These are phyloP conservation scores for Chlamydomonas reinhardtii DNA, from an alignment of 163 green algal species.

Conservation along the genomic window DNA sequence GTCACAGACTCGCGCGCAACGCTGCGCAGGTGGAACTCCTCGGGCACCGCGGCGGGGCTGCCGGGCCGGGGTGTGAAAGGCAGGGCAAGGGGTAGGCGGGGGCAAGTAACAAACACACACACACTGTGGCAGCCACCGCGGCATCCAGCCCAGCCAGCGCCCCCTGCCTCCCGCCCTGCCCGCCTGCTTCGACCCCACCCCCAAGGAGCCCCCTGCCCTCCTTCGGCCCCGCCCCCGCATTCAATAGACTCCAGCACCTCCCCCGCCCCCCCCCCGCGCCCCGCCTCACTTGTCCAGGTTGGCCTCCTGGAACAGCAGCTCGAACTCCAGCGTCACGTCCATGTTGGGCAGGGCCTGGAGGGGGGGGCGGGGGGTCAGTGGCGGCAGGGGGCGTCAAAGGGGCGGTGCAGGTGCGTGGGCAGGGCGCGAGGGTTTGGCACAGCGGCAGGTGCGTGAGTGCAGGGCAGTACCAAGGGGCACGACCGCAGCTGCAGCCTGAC, in stretches of 20 bases:
- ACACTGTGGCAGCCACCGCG: too few species aligned
- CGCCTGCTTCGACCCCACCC: too few species aligned
- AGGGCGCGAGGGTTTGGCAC: too few species aligned
- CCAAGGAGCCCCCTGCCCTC: too few species aligned
- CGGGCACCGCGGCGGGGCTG: conserved; percentile 18
- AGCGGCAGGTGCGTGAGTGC: too few species aligned
- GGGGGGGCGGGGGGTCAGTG: not conserved
- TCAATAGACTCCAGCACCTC: too few species aligned
- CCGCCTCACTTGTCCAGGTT: conserved; percentile 15
- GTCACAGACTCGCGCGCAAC: conserved; percentile 11
- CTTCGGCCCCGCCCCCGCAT: too few species aligned
- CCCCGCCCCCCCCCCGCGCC: not conserved
- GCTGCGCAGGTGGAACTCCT: conserved; percentile 16
- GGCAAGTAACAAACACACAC: too few species aligned
- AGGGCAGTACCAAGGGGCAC: too few species aligned
- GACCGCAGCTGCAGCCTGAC: too few species aligned
- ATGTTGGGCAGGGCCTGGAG: not conserved
- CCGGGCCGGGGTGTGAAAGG: not conserved
- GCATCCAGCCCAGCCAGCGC: too few species aligned
- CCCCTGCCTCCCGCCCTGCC: too few species aligned
- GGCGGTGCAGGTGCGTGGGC: not conserved
- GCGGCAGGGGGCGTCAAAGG: not conserved
- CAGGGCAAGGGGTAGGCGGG: not conserved
- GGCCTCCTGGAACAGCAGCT: conserved; percentile 40
- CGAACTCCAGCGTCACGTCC: conserved; percentile 8